phyloP scores from a whole-genome alignment of 202 grass and related monocot species.

The Panicum virgatum region DNA sequence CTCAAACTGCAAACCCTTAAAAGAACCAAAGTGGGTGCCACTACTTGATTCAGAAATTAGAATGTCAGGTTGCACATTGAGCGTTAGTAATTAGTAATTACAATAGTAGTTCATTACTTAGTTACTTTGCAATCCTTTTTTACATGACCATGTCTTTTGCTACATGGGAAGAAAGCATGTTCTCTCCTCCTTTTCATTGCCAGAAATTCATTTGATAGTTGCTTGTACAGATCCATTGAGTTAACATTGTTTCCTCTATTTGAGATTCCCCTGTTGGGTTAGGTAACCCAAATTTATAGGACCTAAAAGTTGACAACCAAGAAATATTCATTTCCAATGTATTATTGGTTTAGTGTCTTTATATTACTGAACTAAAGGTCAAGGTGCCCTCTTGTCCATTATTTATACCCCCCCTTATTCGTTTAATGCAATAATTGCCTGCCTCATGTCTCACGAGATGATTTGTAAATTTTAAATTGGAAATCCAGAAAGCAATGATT shows the following conservation, averaged over 20 bases:
- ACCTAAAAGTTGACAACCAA: neutral
- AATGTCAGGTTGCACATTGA: slow-evolving; percentile 22
- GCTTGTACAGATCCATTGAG: neutral
- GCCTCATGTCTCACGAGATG: slow-evolving; percentile 23
- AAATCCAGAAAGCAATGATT: slow-evolving; percentile 29
- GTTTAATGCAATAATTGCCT: slow-evolving; percentile 16
- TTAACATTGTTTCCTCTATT: slow-evolving; percentile 1
- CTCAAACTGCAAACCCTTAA: slow-evolving; percentile 13
- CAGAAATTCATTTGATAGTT: neutral
- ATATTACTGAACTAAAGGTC: slow-evolving; percentile 18
- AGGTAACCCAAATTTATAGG: neutral
- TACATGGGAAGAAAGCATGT: slow-evolving; percentile 19
- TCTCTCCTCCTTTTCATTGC: neutral
- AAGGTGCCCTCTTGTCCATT: slow-evolving; percentile 1
- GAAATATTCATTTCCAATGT: neutral
- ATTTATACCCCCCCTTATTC: neutral
- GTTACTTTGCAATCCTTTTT: slow-evolving; percentile 14
- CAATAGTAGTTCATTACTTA: neutral
- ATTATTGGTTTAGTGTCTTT: slow-evolving; percentile 24
- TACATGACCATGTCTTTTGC: neutral
- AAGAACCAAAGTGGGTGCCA: slow-evolving; percentile 15
- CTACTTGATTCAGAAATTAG: slow-evolving; percentile 37
- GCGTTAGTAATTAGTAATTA: slow-evolving; percentile 5
- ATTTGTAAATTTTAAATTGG: slow-evolving; percentile 27
- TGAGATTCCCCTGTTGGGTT: slow-evolving; percentile 13